phyloP scores from a whole-genome alignment of 2,329 filamentous ascomycete species.

The Fusarium heterosporum region DNA sequence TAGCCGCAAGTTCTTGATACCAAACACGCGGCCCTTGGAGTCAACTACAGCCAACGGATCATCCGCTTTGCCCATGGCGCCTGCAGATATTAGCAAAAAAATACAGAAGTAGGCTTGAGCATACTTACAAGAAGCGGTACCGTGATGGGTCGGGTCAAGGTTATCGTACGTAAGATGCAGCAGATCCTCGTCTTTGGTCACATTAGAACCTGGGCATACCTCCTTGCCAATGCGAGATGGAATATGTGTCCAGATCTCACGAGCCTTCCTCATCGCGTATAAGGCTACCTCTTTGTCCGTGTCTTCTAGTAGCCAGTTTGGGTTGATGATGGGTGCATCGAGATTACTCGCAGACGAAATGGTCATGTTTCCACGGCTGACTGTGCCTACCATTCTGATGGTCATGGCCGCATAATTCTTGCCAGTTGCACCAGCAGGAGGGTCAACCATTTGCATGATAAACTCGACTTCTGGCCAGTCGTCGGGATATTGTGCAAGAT shows the following conservation, averaged over 20 bases:
- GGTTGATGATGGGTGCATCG: constrained; percentile 57
- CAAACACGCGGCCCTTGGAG: constrained; percentile 1
- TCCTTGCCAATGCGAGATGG: background rate
- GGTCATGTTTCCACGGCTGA: constrained; percentile 58
- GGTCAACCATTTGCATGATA: constrained; percentile 17
- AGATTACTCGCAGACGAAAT: constrained; percentile 50
- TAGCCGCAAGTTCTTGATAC: background rate
- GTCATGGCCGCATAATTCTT: constrained; percentile 37
- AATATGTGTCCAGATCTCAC: constrained; percentile 1
- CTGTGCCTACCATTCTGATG: constrained; percentile 52
- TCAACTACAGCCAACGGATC: constrained; percentile 2
- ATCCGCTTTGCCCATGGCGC: background rate
- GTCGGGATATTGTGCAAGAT: constrained; percentile 42
- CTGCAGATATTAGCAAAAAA: background rate
- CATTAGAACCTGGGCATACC: background rate
- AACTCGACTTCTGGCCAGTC: constrained; percentile 54
- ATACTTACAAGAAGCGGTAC: constrained; percentile 5
- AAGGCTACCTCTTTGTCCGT: constrained; percentile 57
- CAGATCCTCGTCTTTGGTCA: background rate
- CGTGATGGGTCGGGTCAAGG: constrained; percentile 1
- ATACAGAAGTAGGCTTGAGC: too few relatives aligned
- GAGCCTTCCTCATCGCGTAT: background rate
- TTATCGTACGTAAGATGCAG: constrained; percentile 2
- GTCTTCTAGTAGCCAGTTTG: constrained; percentile 58
- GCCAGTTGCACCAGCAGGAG: constrained; percentile 1